Evolutionary conservation across 1,139 yeast genomes (phyloP).

Genomic region (Pichia sp.): DNA sequence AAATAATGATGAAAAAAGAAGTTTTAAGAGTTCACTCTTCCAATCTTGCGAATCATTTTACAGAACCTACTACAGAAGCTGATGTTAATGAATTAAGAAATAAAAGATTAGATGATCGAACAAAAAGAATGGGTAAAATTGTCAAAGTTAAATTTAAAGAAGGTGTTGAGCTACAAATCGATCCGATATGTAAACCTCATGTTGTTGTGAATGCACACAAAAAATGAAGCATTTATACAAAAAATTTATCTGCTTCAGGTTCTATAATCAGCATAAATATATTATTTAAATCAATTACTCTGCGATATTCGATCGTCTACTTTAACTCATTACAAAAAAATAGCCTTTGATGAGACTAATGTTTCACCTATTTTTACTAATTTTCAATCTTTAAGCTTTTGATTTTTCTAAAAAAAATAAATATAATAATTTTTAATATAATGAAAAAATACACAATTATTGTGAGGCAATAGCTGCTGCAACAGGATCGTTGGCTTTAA

Average conservation of each 20-base stretch:
- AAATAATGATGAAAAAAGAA: constrained; percentile 21
- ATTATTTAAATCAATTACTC: no score
- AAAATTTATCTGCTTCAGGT: constrained; percentile 8
- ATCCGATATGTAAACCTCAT: constrained; percentile 24
- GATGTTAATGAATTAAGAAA: constrained; percentile 14
- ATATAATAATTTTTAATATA: no score
- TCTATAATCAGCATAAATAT: no score
- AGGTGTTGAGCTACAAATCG: constrained; percentile 23
- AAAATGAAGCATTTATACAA: background rate
- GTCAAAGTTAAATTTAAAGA: constrained; percentile 22
- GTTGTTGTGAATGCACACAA: constrained; percentile 4
- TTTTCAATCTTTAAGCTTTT: no score
- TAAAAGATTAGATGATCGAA: constrained; percentile 17
- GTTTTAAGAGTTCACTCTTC: background rate
- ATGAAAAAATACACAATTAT: no score
- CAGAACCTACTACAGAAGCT: constrained; percentile 16
- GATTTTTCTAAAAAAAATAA: no score
- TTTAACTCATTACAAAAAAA: no score
- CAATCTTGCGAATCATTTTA: background rate
- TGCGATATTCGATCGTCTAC: no score
- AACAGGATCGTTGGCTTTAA: no score
- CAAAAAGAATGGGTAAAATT: constrained; percentile 21
- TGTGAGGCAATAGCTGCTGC: no score
- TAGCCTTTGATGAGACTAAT: no score
- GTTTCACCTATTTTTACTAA: no score